Percentiles rank a stretch among this genome's conserved stretches.
Conservation (phyloP, 2,329 filamentous ascomycete genomes). For the Xylariaceae sp. region DNA sequence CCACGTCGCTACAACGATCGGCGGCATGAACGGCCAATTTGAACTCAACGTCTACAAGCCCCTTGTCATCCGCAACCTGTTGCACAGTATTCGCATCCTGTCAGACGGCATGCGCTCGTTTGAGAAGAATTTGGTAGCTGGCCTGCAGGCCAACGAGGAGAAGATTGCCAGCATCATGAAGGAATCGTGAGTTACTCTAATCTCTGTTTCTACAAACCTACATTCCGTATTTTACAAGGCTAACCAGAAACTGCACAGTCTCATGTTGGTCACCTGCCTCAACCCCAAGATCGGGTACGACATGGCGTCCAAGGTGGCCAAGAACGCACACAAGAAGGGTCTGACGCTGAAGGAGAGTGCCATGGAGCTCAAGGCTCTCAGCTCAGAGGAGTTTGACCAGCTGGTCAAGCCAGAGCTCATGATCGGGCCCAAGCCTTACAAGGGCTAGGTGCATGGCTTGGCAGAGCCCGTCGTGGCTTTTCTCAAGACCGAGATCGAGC, state of each 20-base stretch:
- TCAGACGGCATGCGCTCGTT: slow-evolving; percentile 93
- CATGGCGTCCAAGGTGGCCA: slow-evolving; percentile 94
- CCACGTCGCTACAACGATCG: slow-evolving; percentile 86
- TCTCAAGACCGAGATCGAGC: slow-evolving; percentile 13
- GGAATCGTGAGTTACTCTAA: slow-evolving; percentile 67
- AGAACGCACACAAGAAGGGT: slow-evolving; percentile 99
- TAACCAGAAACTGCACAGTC: slow-evolving; percentile 42
- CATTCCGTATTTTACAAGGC: background rate
- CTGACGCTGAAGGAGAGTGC: slow-evolving; percentile 90
- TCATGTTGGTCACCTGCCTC: slow-evolving; percentile 97
- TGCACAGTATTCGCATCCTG: slow-evolving; percentile 86
- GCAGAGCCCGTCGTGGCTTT: slow-evolving; percentile 18
- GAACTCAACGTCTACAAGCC: slow-evolving; percentile 99
- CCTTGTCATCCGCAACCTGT: slow-evolving; percentile 87
- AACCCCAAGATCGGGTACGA: slow-evolving; percentile 98
- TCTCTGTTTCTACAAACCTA: background rate
- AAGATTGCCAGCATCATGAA: slow-evolving; percentile 87
- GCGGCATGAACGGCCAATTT: slow-evolving; percentile 96
- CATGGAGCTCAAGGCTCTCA: slow-evolving; percentile 86
- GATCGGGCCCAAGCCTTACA: slow-evolving; percentile 72
- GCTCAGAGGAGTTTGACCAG: slow-evolving; percentile 82
- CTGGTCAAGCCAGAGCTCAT: slow-evolving; percentile 92
- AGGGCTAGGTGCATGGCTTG: slow-evolving; percentile 33
- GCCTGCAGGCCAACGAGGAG: slow-evolving; percentile 88
- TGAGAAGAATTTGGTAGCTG: slow-evolving; percentile 85